Base-by-base conservation (phyloP, 2,329 filamentous ascomycete genomes). In the Sporothrix brunneoviolacea region DNA sequence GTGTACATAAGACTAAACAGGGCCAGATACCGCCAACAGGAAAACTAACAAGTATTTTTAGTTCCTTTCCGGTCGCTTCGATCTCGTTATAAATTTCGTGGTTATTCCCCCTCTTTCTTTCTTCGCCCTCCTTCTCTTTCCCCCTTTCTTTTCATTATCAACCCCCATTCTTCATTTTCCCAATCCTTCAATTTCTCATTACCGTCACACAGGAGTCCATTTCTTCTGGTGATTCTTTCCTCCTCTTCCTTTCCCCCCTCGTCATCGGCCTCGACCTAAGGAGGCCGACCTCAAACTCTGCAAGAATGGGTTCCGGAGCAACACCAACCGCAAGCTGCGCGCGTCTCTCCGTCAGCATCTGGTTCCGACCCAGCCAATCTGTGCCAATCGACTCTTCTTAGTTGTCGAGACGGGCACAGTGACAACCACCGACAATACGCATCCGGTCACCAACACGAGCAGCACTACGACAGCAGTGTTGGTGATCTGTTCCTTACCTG, bases 251-350 rank as follows among this genome's bases (percentile, higher is more conserved):
- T 13, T 19, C 4, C 8, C 46, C 46, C 19, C 15, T 48, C 19
- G 30, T 42, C 40, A 4, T 21, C 48, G 54, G 51, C 49, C 33
- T 52, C 46, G 53, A 43, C 49, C 16, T 33, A 19, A 38, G 28
- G 55, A 54, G 55, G 57, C 51, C 57, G 44, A 19, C 43, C 16
- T 24, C 16, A 30, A 28, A 57, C 43, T 48, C 57, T 58, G 57
- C 55, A 55, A 57, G 51, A 52, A 58, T 58, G 57, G 57, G n/a
- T n/a, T 30, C 49, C 30, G 40, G 39, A 36, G 33, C 40, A 32
- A 16, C 53, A 28, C 10, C 51, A 22, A 13, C 51, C 6, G 42
- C 53, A 9, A 13, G 9, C 10, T 48, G 46, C 46, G 9, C 22
- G 4, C 54, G 48, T 7, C n/a, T 27, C 43, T 16, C 40, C 12